phyloP scores from a whole-genome alignment of 495 filamentous ascomycete species.

The Penicillium waksmanii region DNA sequence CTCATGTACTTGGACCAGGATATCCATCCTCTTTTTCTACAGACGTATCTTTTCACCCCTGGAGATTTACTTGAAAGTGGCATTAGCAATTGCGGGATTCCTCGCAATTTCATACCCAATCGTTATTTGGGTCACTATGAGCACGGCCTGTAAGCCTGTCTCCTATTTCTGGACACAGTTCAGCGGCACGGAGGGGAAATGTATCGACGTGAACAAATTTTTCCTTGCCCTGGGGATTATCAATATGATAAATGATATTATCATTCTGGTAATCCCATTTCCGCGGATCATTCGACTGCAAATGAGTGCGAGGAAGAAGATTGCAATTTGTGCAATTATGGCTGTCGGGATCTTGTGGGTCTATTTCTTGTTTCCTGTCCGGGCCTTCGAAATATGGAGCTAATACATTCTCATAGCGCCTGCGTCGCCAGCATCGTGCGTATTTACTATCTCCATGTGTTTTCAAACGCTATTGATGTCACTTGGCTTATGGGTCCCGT shows the following conservation, averaged over 20 bases:
- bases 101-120: conserved; percentile 29
- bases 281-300: conserved; percentile 40
- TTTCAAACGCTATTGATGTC: conserved; percentile 36
- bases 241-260: conserved; percentile 47
- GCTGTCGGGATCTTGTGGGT: conserved; percentile 43
- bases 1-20: conserved; percentile 34
- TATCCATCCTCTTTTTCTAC: conserved; percentile 44
- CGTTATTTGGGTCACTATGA: conserved; percentile 26
- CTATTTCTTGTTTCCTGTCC: too few relatives aligned
- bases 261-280: conserved; percentile 46
- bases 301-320: conserved; percentile 36
- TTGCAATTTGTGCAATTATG: conserved; percentile 45
- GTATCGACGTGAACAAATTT: conserved; percentile 32
- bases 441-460: conserved; percentile 39
- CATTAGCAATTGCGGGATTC: conserved; percentile 17
- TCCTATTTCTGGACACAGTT: conserved; percentile 39
- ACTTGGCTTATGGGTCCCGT: conserved; percentile 44
- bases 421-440: conserved; percentile 42
- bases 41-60: conserved; percentile 35
- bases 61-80: conserved; percentile 19
- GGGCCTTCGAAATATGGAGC: too few relatives aligned
- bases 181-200: conserved; percentile 20
- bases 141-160: conserved; percentile 29
- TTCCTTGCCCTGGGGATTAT: conserved; percentile 35
- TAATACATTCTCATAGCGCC: conserved; percentile 16